These are phyloP conservation scores for Lumnitzera littorea DNA, from an alignment of 345 rosid species.

Conservation along the genomic window DNA sequence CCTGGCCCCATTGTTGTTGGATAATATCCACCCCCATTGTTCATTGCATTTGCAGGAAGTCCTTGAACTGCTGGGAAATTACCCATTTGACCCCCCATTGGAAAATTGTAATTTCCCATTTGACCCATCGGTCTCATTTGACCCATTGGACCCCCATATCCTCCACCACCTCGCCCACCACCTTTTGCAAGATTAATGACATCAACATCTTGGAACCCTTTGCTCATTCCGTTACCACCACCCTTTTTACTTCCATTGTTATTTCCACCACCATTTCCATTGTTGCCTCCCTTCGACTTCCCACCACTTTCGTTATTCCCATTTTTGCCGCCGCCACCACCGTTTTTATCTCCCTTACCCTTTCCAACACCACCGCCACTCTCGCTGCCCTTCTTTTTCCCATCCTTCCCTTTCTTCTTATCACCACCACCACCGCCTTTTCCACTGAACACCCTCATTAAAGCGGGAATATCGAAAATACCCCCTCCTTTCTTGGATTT, in stretches of 20 bases:
- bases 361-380: conserved; percentile 16
- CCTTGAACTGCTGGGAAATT: conserved; percentile 64
- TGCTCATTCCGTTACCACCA: conserved; percentile 22
- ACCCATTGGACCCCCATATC: conserved; percentile 33
- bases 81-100: conserved; percentile 13
- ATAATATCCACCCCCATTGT: conserved; percentile 43
- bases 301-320: neutral
- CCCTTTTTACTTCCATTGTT: conserved; percentile 38
- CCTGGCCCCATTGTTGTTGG: conserved; percentile 43
- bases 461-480: too few species aligned
- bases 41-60: conserved; percentile 43
- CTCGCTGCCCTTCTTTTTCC: conserved; percentile 6
- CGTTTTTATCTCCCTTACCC: conserved; percentile 33
- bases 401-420: neutral
- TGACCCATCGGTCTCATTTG: conserved; percentile 23
- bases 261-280: conserved; percentile 43
- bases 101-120: conserved; percentile 10
- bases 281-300: conserved; percentile 19
- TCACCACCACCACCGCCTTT: conserved; percentile 12
- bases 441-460: conserved; percentile 3
- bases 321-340: conserved; percentile 31
- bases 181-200: conserved; percentile 27
- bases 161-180: conserved; percentile 11
- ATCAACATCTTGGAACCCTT: conserved; percentile 30
- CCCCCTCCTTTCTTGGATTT: conserved; percentile 1